These are phyloP conservation scores for Leptodermis oblonga DNA, from an alignment of 257 asterid genomes.

Conservation along the genomic window DNA sequence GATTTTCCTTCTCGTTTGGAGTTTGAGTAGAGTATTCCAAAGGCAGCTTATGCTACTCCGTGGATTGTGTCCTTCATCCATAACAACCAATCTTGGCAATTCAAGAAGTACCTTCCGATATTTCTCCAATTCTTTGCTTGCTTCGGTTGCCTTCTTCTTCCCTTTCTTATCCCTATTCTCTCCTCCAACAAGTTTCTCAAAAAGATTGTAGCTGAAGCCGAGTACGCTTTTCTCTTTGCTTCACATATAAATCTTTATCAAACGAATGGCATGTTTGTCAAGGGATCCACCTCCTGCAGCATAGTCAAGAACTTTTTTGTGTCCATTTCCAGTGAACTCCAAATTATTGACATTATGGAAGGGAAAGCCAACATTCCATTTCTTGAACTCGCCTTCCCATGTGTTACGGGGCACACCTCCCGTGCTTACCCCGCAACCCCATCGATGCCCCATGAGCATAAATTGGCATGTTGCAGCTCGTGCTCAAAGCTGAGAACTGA, in stretches of 20 bases:
- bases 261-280: constrained; percentile 17
- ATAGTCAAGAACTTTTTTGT: constrained; percentile 11
- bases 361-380: constrained; percentile 49
- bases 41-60: constrained; percentile 40
- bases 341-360: constrained; percentile 39
- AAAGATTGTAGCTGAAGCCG: constrained; percentile 54
- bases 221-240: constrained; percentile 28
- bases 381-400: too few relatives aligned
- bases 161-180: constrained; percentile 6
- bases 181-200: constrained; percentile 38
- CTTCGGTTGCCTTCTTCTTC: background rate
- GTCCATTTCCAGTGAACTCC: constrained; percentile 28
- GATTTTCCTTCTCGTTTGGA: too few relatives aligned
- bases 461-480: too few relatives aligned
- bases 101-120: constrained; percentile 37
- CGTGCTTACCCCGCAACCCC: too few relatives aligned
- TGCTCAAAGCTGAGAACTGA: too few relatives aligned
- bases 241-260: constrained; percentile 41
- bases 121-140: background rate
- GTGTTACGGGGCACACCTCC: too few relatives aligned
- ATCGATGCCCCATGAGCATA: too few relatives aligned
- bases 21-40: constrained; percentile 53
- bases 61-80: constrained; percentile 68
- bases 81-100: constrained; percentile 45
- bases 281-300: background rate